These are phyloP conservation scores for Ulmus americana DNA, from an alignment of 331 rosid species.

Conservation along the genomic window DNA sequence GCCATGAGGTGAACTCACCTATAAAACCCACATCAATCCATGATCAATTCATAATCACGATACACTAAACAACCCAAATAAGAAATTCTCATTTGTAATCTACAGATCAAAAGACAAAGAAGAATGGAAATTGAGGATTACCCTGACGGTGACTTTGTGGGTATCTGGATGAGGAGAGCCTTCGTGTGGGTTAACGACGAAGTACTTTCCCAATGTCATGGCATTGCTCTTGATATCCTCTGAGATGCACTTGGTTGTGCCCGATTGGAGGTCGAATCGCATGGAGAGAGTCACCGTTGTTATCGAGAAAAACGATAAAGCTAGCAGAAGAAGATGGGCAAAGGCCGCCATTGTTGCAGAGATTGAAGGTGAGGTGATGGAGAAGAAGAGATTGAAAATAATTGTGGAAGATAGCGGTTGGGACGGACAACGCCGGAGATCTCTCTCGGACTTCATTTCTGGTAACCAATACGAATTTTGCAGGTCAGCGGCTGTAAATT, in stretches of 20 bases:
- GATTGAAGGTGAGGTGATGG: no score
- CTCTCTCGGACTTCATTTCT: neutral
- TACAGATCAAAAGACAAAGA: neutral
- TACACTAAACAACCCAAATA: neutral
- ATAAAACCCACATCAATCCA: slow-evolving; percentile 19
- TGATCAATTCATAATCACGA: slow-evolving; percentile 28
- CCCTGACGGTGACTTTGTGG: slow-evolving; percentile 61
- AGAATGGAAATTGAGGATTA: neutral
- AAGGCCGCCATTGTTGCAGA: no score
- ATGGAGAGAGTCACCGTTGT: slow-evolving; percentile 32
- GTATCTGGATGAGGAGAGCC: slow-evolving; percentile 49
- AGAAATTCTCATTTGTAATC: neutral
- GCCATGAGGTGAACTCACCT: slow-evolving; percentile 75
- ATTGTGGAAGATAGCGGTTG: no score
- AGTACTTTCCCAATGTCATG: slow-evolving; percentile 73
- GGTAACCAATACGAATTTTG: neutral
- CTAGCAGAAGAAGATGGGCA: no score
- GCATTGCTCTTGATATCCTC: slow-evolving; percentile 64
- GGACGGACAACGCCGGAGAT: no score
- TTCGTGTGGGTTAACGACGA: slow-evolving; percentile 43
- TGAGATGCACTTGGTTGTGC: slow-evolving; percentile 66
- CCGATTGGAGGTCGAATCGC: slow-evolving; percentile 64
- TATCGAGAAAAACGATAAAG: no score
- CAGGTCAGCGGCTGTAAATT: neutral
- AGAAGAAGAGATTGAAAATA: no score